Evolutionary conservation across 352 stramenopile genomes (phyloP).

Genomic region (Halophytophthora polymorphica): DNA sequence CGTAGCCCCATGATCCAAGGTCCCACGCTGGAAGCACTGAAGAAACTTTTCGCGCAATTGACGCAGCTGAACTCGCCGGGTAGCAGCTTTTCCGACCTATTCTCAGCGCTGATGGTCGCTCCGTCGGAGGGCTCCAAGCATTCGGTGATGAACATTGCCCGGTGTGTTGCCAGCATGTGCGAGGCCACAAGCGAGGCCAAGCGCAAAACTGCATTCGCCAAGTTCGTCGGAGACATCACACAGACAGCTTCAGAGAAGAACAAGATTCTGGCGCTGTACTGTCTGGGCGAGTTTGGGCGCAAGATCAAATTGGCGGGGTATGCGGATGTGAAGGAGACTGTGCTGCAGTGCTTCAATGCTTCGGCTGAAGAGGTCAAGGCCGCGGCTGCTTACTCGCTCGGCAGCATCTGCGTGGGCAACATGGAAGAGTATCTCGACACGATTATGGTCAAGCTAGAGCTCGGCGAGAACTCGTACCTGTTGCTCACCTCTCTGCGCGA

Average conservation of each 20-base stretch:
- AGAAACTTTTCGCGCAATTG: constrained; percentile 64
- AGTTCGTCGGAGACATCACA: constrained; percentile 69
- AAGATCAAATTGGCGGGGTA: constrained; percentile 88
- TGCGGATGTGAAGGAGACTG: constrained; percentile 85
- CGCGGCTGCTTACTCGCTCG: constrained; percentile 94
- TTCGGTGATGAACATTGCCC: constrained; percentile 91
- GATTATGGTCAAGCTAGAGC: constrained; percentile 93
- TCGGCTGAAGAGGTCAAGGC: constrained; percentile 94
- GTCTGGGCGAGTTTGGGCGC: constrained; percentile 94
- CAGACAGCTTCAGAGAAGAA: constrained; percentile 56
- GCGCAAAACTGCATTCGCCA: constrained; percentile 66
- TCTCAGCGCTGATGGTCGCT: constrained; percentile 72
- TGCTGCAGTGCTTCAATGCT: constrained; percentile 87
- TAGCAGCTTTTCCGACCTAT: constrained; percentile 86
- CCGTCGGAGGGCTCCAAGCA: constrained; percentile 81
- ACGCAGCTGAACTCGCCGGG: constrained; percentile 48
- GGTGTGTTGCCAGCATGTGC: constrained; percentile 89
- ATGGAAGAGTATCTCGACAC: constrained; percentile 85
- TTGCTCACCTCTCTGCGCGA: constrained; percentile 95
- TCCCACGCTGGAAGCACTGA: constrained; percentile 45
- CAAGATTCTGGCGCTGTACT: constrained; percentile 91
- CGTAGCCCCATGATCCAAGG: constrained; percentile 93
- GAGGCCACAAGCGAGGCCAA: constrained; percentile 48
- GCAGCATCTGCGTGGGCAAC: constrained; percentile 94
- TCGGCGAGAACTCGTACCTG: constrained; percentile 93